phyloP scores from a whole-genome alignment of 2,329 filamentous ascomycete genomes.

The Trichoderma citrinoviride region DNA sequence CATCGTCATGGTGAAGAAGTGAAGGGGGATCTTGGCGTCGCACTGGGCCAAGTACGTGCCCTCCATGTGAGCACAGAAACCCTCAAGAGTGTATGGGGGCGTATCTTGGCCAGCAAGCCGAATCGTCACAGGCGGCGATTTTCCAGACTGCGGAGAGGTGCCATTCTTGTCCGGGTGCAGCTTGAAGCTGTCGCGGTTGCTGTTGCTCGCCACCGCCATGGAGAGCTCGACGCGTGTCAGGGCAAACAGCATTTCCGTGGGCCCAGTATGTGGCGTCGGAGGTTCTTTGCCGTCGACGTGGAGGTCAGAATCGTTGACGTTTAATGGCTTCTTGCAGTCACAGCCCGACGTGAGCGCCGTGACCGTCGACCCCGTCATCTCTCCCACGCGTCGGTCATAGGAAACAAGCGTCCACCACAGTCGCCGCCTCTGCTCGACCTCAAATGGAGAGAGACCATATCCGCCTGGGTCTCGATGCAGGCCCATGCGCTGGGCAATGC shows the following conservation, averaged over 20 bases:
- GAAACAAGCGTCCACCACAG: conserved; percentile 71
- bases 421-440: conserved; percentile 67
- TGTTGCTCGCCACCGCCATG: conserved; percentile 51
- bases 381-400: conserved; percentile 67
- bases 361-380: conserved; percentile 60
- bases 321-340: conserved; percentile 57
- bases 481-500: conserved; percentile 66
- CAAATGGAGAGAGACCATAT: conserved; percentile 54
- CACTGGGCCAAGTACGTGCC: conserved; percentile 55
- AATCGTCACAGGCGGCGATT: conserved; percentile 34
- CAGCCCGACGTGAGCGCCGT: conserved; percentile 53
- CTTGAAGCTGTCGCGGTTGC: conserved; percentile 39
- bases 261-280: conserved; percentile 47
- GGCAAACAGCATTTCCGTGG: conserved; percentile 61
- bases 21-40: conserved; percentile 57
- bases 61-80: conserved; percentile 55
- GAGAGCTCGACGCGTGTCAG: conserved; percentile 57
- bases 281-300: conserved; percentile 55
- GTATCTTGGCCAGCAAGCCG: conserved; percentile 51
- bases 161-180: conserved; percentile 31
- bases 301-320: conserved; percentile 61
- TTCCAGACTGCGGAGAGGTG: conserved; percentile 27
- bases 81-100: conserved; percentile 50
- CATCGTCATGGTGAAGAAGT: conserved; percentile 59
- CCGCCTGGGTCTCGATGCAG: conserved; percentile 62